Conservation (phyloP, 2,329 filamentous ascomycete genomes). For the Talaromyces sp. region DNA sequence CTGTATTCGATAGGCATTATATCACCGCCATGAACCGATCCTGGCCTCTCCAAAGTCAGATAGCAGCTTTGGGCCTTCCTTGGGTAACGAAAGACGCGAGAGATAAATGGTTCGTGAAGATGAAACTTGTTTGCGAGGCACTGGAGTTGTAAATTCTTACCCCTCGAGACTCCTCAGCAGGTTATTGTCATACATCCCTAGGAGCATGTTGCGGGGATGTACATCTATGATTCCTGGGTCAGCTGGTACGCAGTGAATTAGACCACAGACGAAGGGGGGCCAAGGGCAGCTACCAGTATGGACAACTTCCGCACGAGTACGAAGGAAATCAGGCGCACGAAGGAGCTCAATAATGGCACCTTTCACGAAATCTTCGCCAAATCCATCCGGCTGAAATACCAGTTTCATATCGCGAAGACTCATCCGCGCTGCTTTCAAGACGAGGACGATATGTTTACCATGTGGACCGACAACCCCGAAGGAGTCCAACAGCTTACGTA, state of each 20-base stretch:
- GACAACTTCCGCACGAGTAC: slow-evolving; percentile 47
- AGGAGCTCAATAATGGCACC: slow-evolving; percentile 43
- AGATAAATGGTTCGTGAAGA: slow-evolving; percentile 32
- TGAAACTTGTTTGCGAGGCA: slow-evolving; percentile 39
- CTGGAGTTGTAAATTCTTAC: slow-evolving; percentile 41
- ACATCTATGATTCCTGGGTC: no score
- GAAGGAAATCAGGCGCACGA: slow-evolving; percentile 48
- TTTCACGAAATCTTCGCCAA: slow-evolving; percentile 32
- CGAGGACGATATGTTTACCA: slow-evolving; percentile 34
- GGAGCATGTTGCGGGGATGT: slow-evolving; percentile 36
- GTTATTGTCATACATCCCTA: slow-evolving; percentile 41
- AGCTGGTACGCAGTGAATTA: not conserved
- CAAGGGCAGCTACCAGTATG: slow-evolving; percentile 43
- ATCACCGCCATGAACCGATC: slow-evolving; percentile 31
- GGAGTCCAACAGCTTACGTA: slow-evolving; percentile 23
- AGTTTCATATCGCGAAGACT: slow-evolving; percentile 41
- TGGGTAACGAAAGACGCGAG: slow-evolving; percentile 33
- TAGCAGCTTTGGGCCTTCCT: slow-evolving; percentile 21
- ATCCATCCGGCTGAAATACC: slow-evolving; percentile 34
- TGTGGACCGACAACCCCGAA: slow-evolving; percentile 11
- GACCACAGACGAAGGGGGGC: not conserved
- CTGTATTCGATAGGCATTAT: slow-evolving; percentile 48
- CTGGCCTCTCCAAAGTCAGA: slow-evolving; percentile 40
- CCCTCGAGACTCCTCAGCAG: slow-evolving; percentile 43
- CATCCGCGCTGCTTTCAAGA: slow-evolving; percentile 46